Evolutionary conservation across 345 rosid species (phyloP).

Genomic region (Crucihimalaya himalaica): DNA sequence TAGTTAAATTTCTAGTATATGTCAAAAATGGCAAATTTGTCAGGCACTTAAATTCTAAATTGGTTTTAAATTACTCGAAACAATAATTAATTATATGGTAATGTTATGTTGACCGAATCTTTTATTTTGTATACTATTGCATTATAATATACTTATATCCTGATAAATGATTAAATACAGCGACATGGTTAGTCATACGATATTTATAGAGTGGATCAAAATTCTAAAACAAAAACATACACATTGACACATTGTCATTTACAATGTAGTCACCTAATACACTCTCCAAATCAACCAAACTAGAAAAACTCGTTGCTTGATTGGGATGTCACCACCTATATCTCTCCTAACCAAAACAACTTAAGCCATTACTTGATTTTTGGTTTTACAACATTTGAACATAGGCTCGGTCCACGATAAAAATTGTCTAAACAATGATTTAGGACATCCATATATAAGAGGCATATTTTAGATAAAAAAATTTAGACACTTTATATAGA

Average conservation of each 20-base stretch:
- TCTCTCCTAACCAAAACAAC: constrained; percentile 23
- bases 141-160: background rate
- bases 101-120: constrained; percentile 19
- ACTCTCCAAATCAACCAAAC: constrained; percentile 27
- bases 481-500: too few relatives aligned
- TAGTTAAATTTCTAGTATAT: background rate
- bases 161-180: background rate
- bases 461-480: too few relatives aligned
- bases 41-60: constrained; percentile 11
- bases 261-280: constrained; percentile 27
- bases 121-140: background rate
- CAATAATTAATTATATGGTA: background rate
- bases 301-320: background rate
- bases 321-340: constrained; percentile 29
- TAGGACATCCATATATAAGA: too few relatives aligned
- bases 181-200: background rate
- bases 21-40: background rate
- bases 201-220: background rate
- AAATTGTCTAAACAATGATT: too few relatives aligned
- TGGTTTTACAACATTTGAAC: background rate
- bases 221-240: background rate
- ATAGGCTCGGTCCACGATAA: too few relatives aligned
- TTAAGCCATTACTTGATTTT: background rate
- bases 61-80: background rate
- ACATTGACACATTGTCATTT: background rate